Evolutionary conservation across 2,329 filamentous ascomycete genomes (phyloP).

Genomic region (Penicillium polonicum): DNA sequence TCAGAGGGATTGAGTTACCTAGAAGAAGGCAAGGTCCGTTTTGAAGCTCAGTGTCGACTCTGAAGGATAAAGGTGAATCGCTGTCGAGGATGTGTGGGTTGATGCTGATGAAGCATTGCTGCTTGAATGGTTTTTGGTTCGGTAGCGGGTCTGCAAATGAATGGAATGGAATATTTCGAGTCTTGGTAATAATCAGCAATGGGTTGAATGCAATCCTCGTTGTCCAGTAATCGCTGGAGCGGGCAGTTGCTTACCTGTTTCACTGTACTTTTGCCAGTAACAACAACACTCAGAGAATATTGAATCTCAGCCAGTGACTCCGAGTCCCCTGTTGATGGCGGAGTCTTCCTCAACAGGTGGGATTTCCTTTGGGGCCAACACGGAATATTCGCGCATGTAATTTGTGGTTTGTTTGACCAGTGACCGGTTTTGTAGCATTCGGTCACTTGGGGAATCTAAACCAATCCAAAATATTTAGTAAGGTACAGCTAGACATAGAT

Average conservation of each 20-base stretch:
- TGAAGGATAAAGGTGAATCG: background rate
- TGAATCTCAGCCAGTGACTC: background rate
- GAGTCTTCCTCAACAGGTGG: background rate
- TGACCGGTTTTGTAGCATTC: conserved; percentile 5
- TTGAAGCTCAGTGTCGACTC: conserved; percentile 9
- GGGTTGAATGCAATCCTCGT: background rate
- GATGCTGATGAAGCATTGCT: background rate
- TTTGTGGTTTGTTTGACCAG: background rate
- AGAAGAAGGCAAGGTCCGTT: conserved; percentile 18
- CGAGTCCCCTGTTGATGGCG: background rate
- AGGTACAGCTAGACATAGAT: background rate
- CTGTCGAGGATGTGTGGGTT: background rate
- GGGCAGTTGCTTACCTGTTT: background rate
- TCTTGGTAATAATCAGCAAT: background rate
- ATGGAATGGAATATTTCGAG: background rate
- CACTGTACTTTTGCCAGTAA: background rate
- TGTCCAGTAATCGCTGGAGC: background rate
- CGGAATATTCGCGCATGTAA: background rate
- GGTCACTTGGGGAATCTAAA: background rate
- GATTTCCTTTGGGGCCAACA: background rate
- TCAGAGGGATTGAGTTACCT: conserved; percentile 12
- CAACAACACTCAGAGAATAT: background rate
- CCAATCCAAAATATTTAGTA: background rate
- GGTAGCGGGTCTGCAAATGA: background rate
- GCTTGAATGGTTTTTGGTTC: background rate